Percentiles rank a stretch among this genome's conserved stretches.
Evolutionary conservation across 2,329 filamentous ascomycete genomes (phyloP).

Genomic region (Dendrostoma leiphaemia): DNA sequence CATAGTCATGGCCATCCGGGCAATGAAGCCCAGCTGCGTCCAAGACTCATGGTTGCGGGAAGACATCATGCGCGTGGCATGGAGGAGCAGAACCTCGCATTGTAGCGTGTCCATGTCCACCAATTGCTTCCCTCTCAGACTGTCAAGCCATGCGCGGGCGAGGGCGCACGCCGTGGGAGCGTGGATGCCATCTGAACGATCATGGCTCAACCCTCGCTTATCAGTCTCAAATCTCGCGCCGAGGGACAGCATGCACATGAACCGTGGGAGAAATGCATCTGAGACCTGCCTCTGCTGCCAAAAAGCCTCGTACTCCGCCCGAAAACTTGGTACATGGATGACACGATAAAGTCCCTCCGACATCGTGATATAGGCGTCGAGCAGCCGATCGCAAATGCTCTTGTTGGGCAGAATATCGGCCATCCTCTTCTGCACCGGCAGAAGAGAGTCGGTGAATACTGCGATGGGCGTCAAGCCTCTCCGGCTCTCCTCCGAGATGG

Average conservation of each 20-base stretch:
- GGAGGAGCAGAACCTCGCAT: conserved; percentile 51
- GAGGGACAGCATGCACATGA: conserved; percentile 51
- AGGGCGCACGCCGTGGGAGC: conserved; percentile 56
- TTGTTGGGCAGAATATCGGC: conserved; percentile 52
- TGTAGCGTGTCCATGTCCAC: conserved; percentile 54
- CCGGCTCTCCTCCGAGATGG: conserved; percentile 45
- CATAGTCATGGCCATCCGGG: conserved; percentile 59
- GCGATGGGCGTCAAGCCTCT: conserved; percentile 49
- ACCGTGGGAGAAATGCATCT: conserved; percentile 52
- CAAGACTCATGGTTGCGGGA: conserved; percentile 49
- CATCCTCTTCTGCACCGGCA: conserved; percentile 57
- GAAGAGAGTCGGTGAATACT: conserved; percentile 58
- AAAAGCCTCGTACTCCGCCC: conserved; percentile 48
- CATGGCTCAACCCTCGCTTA: conserved; percentile 47
- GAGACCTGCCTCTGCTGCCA: conserved; percentile 47
- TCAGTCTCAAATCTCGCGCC: conserved; percentile 52
- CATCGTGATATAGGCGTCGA: conserved; percentile 47
- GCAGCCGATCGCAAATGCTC: conserved; percentile 48
- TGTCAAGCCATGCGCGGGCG: conserved; percentile 52
- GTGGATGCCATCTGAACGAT: conserved; percentile 53
- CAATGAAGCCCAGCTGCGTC: conserved; percentile 53
- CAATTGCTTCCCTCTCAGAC: conserved; percentile 49
- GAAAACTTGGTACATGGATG: conserved; percentile 51
- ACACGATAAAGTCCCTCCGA: conserved; percentile 54
- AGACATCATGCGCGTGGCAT: conserved; percentile 50